Evolutionary conservation across 495 filamentous ascomycete species (phyloP), one percentile per base, ranked within the genome.

Genomic region (Chlorociboria aeruginascens): DNA sequence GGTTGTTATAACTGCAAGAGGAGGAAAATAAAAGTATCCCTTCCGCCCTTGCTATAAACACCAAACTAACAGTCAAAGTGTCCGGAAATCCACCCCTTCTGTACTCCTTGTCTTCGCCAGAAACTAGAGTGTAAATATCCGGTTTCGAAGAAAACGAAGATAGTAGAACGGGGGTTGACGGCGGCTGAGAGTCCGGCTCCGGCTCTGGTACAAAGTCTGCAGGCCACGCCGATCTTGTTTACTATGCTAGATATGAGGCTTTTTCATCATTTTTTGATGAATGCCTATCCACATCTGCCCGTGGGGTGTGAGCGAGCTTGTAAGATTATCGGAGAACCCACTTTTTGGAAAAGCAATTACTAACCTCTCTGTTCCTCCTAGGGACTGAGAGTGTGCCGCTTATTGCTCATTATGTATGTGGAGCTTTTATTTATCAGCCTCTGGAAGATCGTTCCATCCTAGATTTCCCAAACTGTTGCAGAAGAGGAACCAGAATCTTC

Each of bases 1-100:
- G 55, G 55, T 12, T 58, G 55, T 30, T 58, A 48, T 28, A 54
- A 49, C 14, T 58, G 55, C 41, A 58, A 58, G 28, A 51, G 32
- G 32, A 17, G 55, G 25, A 58, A 58, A 38, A 54, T 58, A 14
- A 58, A 58, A 49, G 55, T 52, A 54, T 32, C n/a, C 13, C 7
- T 9, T 11, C 20, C 7, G 30, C 14, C 7, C 25, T 12, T 17
- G 1, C 16, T n/a, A 14, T 8, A 8, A 28, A 7, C 14, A 17
- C 40, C 10, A 1, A 35, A 3, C 38, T 43, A 28, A 39, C 13
- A 32, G 6, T 11, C 20, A 8, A 16, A 54, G 55, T 58, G 55
- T 46, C 55, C 48, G 48, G 55, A 58, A 49, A 58, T 45, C 16
- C 45, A 46, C 6, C 55, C 55, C 20, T 40, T 30, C 35, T 58